These are phyloP conservation scores for Wickerhamomyces sp. DNA, from an alignment of 1,139 yeast species.

Conservation along the genomic window DNA sequence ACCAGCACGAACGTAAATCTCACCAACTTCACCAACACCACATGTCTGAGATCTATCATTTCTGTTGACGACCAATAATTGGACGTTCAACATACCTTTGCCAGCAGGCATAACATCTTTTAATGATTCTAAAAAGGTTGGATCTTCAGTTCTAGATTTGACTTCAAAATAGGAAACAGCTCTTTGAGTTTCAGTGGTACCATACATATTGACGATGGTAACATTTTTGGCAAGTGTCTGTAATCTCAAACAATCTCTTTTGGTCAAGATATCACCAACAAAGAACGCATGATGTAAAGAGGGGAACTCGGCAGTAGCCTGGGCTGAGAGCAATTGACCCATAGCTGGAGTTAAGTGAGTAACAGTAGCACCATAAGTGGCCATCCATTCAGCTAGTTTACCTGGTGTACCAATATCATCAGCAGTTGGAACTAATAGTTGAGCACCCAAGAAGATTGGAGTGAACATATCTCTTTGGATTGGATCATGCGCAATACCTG, in stretches of 20 bases:
- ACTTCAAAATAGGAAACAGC: constrained; percentile 94
- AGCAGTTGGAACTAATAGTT: constrained; percentile 84
- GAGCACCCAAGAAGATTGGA: constrained; percentile 93
- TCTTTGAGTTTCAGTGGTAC: constrained; percentile 98
- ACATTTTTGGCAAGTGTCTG: constrained; percentile 91
- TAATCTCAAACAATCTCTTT: constrained; percentile 89
- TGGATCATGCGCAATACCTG: constrained; percentile 99
- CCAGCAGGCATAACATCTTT: constrained; percentile 99
- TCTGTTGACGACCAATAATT: constrained; percentile 87
- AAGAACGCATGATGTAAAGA: constrained; percentile 92
- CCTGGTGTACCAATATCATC: constrained; percentile 99
- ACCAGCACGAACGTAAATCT: constrained; percentile 95
- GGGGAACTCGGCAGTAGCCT: constrained; percentile 88
- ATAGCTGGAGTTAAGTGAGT: constrained; percentile 98
- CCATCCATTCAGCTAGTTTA: constrained; percentile 95
- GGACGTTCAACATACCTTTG: constrained; percentile 93
- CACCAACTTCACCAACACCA: constrained; percentile 99
- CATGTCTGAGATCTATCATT: constrained; percentile 83
- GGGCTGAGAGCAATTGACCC: constrained; percentile 97
- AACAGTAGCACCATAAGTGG: constrained; percentile 83
- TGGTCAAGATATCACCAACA: constrained; percentile 95
- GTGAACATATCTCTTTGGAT: constrained; percentile 99
- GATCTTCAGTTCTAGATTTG: constrained; percentile 62
- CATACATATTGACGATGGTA: constrained; percentile 94
- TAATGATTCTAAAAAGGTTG: constrained; percentile 71